Evolutionary conservation across 257 asterid genomes (phyloP).

Genomic region (Gardenia jasminoides): DNA sequence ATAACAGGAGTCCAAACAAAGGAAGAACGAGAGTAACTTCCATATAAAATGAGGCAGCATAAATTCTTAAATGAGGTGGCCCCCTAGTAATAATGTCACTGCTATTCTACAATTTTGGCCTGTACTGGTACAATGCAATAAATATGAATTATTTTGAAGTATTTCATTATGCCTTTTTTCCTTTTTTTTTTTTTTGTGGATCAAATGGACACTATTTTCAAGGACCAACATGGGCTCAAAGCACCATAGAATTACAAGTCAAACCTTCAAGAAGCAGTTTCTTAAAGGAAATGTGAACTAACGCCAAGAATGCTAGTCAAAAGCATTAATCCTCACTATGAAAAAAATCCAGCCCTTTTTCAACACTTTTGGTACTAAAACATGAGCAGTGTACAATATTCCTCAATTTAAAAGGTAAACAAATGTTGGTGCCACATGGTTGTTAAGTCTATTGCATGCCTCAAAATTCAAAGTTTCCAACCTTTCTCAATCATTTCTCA

Average conservation of each 20-base stretch:
- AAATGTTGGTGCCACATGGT: not conserved
- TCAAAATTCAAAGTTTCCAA: conserved; percentile 25
- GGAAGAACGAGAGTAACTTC: not conserved
- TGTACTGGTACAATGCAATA: conserved; percentile 12
- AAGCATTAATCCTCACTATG: not conserved
- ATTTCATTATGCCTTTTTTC: not conserved
- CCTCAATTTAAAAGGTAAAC: conserved; percentile 12
- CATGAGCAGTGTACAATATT: conserved; percentile 7
- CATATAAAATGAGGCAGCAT: not conserved
- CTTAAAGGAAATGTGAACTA: not conserved
- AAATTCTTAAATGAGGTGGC: conserved; percentile 14
- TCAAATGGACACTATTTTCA: not conserved
- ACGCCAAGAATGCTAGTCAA: not conserved
- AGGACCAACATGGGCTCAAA: conserved; percentile 9
- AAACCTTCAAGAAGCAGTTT: not conserved
- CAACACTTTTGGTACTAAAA: not conserved
- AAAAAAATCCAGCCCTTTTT: not conserved
- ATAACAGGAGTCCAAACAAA: not conserved
- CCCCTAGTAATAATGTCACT: conserved; percentile 23
- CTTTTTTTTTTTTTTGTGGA: not conserved
- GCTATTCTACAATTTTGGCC: conserved; percentile 16
- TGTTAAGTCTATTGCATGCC: conserved; percentile 23
- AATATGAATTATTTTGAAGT: conserved; percentile 6
- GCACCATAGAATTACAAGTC: not conserved
- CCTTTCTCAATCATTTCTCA: conserved; percentile 35